phyloP scores from a whole-genome alignment of 78 protist genomes.

The Bodo saltans region DNA sequence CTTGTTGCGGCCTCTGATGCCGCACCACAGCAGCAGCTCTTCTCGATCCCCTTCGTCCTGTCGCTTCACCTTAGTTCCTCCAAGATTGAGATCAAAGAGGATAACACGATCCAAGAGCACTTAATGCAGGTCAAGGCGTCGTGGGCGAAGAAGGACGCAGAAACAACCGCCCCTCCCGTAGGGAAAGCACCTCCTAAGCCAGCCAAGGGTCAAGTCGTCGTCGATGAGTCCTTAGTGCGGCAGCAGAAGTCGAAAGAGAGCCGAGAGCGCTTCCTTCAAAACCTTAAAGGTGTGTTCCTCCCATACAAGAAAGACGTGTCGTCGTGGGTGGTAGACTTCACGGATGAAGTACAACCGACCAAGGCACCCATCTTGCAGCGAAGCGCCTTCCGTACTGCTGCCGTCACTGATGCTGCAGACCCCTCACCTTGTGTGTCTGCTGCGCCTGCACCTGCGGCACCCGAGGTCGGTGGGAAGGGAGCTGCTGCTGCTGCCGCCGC shows the following conservation, averaged over 20 bases:
- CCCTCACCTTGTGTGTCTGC: too few species aligned
- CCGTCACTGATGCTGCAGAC: too few species aligned
- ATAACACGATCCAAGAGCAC: not conserved
- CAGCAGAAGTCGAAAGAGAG: not conserved
- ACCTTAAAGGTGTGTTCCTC: not conserved
- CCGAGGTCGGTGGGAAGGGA: too few species aligned
- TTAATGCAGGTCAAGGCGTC: not conserved
- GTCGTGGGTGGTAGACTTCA: not conserved
- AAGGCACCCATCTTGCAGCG: too few species aligned
- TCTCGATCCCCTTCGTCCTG: not conserved
- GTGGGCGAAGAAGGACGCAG: not conserved
- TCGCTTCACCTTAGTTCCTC: not conserved
- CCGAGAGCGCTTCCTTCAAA: not conserved
- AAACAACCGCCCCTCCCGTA: not conserved
- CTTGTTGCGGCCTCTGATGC: too few species aligned
- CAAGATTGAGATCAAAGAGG: not conserved
- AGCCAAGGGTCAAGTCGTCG: not conserved
- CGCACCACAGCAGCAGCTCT: too few species aligned
- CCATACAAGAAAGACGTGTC: not conserved
- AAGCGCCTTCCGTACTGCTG: too few species aligned
- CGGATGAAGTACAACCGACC: too few species aligned
- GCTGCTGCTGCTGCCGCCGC: too few species aligned
- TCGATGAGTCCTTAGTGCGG: not conserved
- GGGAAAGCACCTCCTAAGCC: not conserved
- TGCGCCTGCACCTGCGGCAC: too few species aligned